Percentiles rank a stretch among this genome's conserved stretches.
Conservation (phyloP, 2,329 filamentous ascomycete species). For the Cephalotrichum gorgonifer region DNA sequence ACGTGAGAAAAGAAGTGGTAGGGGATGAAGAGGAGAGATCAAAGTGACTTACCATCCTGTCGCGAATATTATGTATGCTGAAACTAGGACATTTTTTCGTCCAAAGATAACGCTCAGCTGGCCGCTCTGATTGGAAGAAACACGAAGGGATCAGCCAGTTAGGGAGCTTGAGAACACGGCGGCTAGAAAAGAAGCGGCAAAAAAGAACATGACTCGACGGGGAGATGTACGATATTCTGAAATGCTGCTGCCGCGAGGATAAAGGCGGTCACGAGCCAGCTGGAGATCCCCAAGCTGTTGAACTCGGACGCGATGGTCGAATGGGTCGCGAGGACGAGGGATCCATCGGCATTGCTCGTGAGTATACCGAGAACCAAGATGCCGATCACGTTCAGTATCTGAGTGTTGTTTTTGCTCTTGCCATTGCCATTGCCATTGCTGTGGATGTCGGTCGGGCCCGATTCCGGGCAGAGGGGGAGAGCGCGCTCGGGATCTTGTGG, state of each 20-base stretch:
- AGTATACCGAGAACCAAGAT: constrained; percentile 36
- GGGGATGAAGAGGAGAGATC: background rate
- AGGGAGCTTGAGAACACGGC: background rate
- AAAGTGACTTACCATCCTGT: constrained; percentile 13
- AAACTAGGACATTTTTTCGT: constrained; percentile 13
- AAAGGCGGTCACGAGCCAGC: constrained; percentile 23
- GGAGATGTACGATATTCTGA: constrained; percentile 12
- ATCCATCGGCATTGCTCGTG: constrained; percentile 53
- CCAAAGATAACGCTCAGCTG: constrained; percentile 19
- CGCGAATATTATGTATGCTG: constrained; percentile 17
- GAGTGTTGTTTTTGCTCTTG: constrained; percentile 1
- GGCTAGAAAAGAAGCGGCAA: background rate
- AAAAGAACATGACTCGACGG: too few species aligned
- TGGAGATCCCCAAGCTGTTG: constrained; percentile 42
- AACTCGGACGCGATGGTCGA: constrained; percentile 53
- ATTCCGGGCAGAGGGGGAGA: too few species aligned
- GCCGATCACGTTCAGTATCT: constrained; percentile 10
- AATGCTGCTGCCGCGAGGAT: constrained; percentile 19
- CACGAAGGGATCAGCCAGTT: too few species aligned
- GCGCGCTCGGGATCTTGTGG: background rate
- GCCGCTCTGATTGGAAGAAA: too few species aligned
- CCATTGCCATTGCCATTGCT: background rate
- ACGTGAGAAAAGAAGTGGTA: background rate
- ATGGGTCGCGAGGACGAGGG: constrained; percentile 57
- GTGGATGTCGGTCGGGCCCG: background rate